These are phyloP conservation scores for Liriodendron chinense DNA, from an alignment of 164 flowering plant species.

Conservation along the genomic window DNA sequence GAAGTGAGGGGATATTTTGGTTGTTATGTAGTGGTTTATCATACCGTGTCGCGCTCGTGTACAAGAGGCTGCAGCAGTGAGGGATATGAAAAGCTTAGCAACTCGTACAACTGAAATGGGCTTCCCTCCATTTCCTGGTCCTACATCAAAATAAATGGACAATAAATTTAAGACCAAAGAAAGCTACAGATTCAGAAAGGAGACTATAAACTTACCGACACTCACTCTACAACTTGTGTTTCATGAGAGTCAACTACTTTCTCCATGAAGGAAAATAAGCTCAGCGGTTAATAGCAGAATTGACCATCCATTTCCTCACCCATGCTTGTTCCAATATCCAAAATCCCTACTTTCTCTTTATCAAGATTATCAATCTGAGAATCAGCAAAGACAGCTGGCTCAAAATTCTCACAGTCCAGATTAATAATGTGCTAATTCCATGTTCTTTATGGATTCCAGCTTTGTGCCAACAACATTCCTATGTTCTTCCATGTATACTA, in stretches of 20 bases:
- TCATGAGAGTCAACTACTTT: not conserved
- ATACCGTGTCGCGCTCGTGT: slow-evolving; percentile 88
- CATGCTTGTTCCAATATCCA: not conserved
- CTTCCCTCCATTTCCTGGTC: slow-evolving; percentile 40
- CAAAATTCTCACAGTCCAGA: not conserved
- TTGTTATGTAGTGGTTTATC: slow-evolving; percentile 3
- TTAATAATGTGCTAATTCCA: not conserved
- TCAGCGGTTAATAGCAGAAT: not conserved
- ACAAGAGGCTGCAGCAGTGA: slow-evolving; percentile 84
- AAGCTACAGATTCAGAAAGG: not conserved
- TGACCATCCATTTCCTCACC: not conserved
- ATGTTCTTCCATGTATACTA: not conserved
- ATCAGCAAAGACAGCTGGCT: not conserved
- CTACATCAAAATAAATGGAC: slow-evolving; percentile 25
- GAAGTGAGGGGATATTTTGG: not conserved
- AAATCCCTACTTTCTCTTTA: not conserved
- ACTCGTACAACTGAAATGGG: slow-evolving; percentile 66
- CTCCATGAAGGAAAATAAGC: not conserved
- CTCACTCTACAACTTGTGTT: not conserved
- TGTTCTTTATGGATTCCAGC: not conserved
- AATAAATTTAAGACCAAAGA: not conserved
- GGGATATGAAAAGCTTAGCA: slow-evolving; percentile 69
- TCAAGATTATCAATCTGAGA: not conserved
- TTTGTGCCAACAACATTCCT: not conserved
- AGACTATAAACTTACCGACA: not conserved